Evolutionary conservation across 2,329 filamentous ascomycete species (phyloP).

Genomic region (Hirsutella minnesotensis): DNA sequence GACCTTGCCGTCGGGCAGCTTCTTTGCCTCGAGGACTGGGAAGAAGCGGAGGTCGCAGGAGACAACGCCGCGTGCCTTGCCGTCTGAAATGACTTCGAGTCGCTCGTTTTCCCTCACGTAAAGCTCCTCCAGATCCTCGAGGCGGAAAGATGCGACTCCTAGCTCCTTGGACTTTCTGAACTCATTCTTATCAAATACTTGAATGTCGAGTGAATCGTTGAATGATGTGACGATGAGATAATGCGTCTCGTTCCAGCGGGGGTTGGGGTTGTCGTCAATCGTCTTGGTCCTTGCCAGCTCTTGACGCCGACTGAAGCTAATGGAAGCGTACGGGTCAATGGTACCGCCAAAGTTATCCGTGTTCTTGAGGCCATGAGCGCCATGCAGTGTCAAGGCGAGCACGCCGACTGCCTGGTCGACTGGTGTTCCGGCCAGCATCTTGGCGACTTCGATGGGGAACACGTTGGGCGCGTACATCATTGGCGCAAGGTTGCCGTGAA

Average conservation of each 20-base stretch:
- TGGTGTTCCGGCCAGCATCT: conserved; percentile 89
- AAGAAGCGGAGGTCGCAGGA: conserved; percentile 86
- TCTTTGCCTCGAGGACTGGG: conserved; percentile 68
- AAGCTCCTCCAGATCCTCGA: conserved; percentile 71
- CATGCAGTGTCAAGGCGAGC: conserved; percentile 80
- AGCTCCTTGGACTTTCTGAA: conserved; percentile 94
- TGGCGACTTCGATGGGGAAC: conserved; percentile 96
- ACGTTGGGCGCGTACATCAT: conserved; percentile 99
- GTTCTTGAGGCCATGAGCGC: conserved; percentile 87
- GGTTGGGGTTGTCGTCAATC: conserved; percentile 71
- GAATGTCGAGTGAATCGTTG: conserved; percentile 74
- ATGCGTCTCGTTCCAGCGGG: conserved; percentile 92
- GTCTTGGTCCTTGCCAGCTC: conserved; percentile 83
- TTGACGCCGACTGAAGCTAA: conserved; percentile 74
- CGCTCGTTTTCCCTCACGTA: conserved; percentile 72
- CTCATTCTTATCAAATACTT: conserved; percentile 88
- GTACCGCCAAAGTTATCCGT: conserved; percentile 86
- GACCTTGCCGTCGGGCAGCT: conserved; percentile 62
- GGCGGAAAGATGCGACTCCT: conserved; percentile 70
- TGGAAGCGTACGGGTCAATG: conserved; percentile 76
- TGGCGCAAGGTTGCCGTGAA: conserved; percentile 82
- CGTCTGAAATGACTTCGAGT: conserved; percentile 73
- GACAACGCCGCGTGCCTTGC: conserved; percentile 70
- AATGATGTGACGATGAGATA: conserved; percentile 91
- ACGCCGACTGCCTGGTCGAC: conserved; percentile 96